Evolutionary conservation across 148 eudicot species (phyloP).

Genomic region (Chenopodium formosanum): DNA sequence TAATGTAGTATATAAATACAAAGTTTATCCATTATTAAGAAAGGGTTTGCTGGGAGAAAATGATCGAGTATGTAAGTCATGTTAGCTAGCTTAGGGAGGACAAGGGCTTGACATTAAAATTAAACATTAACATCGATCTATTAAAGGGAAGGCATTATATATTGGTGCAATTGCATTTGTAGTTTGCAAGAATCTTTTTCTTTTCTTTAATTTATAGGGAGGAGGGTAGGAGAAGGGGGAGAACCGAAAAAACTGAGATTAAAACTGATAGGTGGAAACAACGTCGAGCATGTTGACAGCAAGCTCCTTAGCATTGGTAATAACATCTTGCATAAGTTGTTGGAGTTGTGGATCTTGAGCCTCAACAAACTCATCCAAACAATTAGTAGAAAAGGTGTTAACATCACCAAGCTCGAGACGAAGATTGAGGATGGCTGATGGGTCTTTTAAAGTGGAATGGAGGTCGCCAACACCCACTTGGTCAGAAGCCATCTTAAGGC

Average conservation of each 20-base stretch:
- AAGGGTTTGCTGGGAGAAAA: too few species aligned
- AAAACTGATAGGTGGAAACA: conserved; percentile 22
- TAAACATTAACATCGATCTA: too few species aligned
- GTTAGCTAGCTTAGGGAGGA: too few species aligned
- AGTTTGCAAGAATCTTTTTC: too few species aligned
- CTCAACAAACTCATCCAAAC: conserved; percentile 36
- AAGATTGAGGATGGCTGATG: conserved; percentile 23
- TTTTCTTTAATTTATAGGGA: too few species aligned
- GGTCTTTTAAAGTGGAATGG: conserved; percentile 11
- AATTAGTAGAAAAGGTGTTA: conserved; percentile 36
- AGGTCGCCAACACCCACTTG: conserved; percentile 23
- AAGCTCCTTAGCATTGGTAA: conserved; percentile 33
- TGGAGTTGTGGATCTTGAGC: conserved; percentile 25
- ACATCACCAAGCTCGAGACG: conserved; percentile 41
- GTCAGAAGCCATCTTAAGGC: conserved; percentile 39
- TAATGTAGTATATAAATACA: too few species aligned
- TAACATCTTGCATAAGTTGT: conserved; percentile 22
- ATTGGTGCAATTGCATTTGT: too few species aligned
- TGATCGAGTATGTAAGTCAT: too few species aligned
- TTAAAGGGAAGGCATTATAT: too few species aligned
- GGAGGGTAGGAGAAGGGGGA: too few species aligned
- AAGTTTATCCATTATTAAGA: too few species aligned
- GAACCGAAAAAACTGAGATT: background rate
- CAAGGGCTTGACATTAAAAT: too few species aligned
- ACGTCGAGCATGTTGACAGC: conserved; percentile 40